Base-by-base conservation (phyloP, 2,329 filamentous ascomycete species). In the Botrytis hyacinthi region DNA sequence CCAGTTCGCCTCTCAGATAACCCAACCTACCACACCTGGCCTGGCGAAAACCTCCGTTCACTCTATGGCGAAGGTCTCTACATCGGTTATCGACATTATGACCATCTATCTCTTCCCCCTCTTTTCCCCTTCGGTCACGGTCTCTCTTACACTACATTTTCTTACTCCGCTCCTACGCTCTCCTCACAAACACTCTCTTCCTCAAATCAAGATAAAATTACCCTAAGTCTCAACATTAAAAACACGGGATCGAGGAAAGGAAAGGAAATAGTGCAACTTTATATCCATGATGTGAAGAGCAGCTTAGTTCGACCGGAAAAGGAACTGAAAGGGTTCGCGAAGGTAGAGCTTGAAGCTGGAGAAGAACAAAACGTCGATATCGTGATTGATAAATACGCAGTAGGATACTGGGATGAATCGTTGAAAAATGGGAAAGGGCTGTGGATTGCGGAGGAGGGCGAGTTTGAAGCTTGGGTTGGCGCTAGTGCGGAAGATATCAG, bases 81-180 rank as follows among this genome's bases (percentile, higher is more conserved):
- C 82, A 87, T 94, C 72, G 92, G 92, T 3, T 94, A 94, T 82
- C 84, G 89, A 29, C 90, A 92, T 82, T 93, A 92, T 81, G 91
- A 94, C 78, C 87, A 87, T 32, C 83, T 85, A 20, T 84, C 84
- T 40, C 86, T 90, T 68, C 82, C 85, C 8, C 89, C 90, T 0
- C 84, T 92, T 0, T 94, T 93, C 82, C 86, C 90, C 42, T 94
- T 94, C 76, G 92, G 92, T 18, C 91, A 93, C 80, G 92, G 92
- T 1, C 85, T 94, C 12, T 92, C 90, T 0, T 94, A 94, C 81
- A 93, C 91, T 0, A 87, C 83, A 0, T 94, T 94, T 80, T 85
- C 86, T 65, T 91, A 92, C 78, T 88, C 89, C 22, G 83, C 85
- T 1, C 86, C 89, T 0, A 85, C 85, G 5, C 84, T 91, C 71